These are phyloP conservation scores for Kentomonas sorsogonicus DNA, from an alignment of 208 protist genomes.

Conservation along the genomic window DNA sequence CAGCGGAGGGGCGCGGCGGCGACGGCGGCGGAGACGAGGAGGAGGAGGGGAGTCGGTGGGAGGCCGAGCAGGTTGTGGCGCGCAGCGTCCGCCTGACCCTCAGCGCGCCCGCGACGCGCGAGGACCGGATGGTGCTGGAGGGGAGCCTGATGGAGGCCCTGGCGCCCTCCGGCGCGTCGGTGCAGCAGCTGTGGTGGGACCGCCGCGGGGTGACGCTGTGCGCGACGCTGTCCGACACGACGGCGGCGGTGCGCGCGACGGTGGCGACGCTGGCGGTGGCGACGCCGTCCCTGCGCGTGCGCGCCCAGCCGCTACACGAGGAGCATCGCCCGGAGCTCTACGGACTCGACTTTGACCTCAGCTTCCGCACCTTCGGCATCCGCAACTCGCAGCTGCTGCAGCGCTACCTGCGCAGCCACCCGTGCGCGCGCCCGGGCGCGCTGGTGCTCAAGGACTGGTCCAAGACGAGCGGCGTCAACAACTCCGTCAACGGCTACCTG, in stretches of 20 bases:
- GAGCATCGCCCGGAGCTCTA: conserved; percentile 80
- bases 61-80: conserved; percentile 65
- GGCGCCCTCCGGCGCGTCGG: conserved; percentile 20
- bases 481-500: conserved; percentile 85
- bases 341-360: conserved; percentile 88
- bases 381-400: conserved; percentile 84
- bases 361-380: conserved; percentile 85
- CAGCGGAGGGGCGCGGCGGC: conserved; percentile 3
- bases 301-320: conserved; percentile 74
- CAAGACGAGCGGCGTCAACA: conserved; percentile 86
- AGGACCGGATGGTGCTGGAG: conserved; percentile 73
- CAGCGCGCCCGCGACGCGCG: conserved; percentile 28
- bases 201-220: conserved; percentile 58
- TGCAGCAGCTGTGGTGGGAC: conserved; percentile 89
- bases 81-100: conserved; percentile 69
- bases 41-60: conserved; percentile 15
- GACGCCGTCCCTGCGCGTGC: conserved; percentile 40
- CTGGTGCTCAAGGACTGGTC: conserved; percentile 90
- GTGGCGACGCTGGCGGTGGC: conserved; percentile 45
- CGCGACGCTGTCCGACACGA: conserved; percentile 61
- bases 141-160: conserved; percentile 60
- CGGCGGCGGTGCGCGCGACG: conserved; percentile 50
- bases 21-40: not conserved
- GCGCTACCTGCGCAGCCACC: conserved; percentile 72
- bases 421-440: conserved; percentile 74